Evolutionary conservation across 2,329 filamentous ascomycete species (phyloP).

Genomic region (Berkeleyomyces rouxiae): DNA sequence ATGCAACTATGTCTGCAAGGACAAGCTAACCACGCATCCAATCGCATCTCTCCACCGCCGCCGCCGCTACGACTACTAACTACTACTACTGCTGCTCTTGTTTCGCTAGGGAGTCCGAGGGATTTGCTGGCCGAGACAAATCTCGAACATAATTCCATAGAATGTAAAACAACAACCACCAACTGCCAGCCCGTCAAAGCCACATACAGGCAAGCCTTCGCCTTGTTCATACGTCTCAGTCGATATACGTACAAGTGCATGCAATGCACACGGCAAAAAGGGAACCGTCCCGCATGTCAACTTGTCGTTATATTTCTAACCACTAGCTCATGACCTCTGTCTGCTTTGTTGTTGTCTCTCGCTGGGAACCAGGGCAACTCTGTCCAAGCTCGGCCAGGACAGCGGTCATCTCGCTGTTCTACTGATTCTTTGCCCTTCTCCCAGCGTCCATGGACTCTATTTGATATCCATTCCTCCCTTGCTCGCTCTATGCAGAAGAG

Average conservation of each 20-base stretch:
- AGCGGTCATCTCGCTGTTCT: neutral
- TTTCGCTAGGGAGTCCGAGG: neutral
- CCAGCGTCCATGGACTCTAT: neutral
- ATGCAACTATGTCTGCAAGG: neutral
- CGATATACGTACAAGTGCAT: too few relatives aligned
- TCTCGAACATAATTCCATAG: neutral
- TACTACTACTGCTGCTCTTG: neutral
- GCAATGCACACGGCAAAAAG: too few relatives aligned
- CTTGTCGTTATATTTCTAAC: too few relatives aligned
- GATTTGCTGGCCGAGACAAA: neutral
- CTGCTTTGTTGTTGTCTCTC: too few relatives aligned
- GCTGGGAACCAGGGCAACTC: too few relatives aligned
- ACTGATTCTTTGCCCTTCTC: neutral
- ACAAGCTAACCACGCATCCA: too few relatives aligned
- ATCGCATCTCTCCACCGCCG: too few relatives aligned
- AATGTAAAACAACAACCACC: neutral
- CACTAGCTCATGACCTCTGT: too few relatives aligned
- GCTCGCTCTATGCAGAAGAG: neutral
- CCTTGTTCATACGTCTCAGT: neutral
- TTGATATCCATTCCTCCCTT: neutral
- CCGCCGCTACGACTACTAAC: neutral
- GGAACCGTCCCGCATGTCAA: too few relatives aligned
- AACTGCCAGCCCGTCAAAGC: too few relatives aligned
- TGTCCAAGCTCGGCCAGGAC: too few relatives aligned
- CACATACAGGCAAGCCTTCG: neutral